A percentile compares a stretch with the other conserved stretches of the same genome.
Evolutionary conservation across 805 yeast species (phyloP).

Genomic region (Scheffersomyces coipomensis): DNA sequence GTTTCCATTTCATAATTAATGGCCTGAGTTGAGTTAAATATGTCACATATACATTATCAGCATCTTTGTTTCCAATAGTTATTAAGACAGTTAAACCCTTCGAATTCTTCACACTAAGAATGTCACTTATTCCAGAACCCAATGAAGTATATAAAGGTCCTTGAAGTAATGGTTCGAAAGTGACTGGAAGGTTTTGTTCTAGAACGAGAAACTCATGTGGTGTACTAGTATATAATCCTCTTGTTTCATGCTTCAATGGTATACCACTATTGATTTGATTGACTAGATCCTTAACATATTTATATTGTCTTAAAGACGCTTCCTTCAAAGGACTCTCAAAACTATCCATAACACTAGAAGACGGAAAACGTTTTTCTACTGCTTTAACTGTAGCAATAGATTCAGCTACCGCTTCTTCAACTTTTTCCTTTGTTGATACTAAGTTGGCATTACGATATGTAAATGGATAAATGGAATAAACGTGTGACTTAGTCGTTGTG

Average conservation of each 20-base stretch:
- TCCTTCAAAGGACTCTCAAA: constrained; percentile 12
- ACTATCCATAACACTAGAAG: constrained; percentile 5
- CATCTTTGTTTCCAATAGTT: constrained; percentile 7
- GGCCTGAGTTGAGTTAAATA: constrained; percentile 28
- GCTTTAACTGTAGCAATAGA: constrained; percentile 7
- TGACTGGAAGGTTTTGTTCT: constrained; percentile 9
- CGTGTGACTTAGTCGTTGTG: constrained; percentile 14
- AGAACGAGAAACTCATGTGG: constrained; percentile 10
- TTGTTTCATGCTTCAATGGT: constrained; percentile 12
- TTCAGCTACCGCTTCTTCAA: constrained; percentile 8
- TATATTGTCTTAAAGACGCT: constrained; percentile 15
- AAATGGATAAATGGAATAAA: constrained; percentile 30
- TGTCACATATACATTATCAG: constrained; percentile 6
- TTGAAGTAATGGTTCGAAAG: constrained; percentile 15
- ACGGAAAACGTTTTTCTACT: constrained; percentile 12
- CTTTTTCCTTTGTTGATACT: constrained; percentile 12
- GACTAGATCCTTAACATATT: constrained; percentile 11
- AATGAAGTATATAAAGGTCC: constrained; percentile 16
- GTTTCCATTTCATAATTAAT: constrained; percentile 19
- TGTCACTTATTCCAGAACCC: constrained; percentile 4
- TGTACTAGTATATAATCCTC: constrained; percentile 6
- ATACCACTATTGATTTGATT: constrained; percentile 9
- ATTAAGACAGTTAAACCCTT: constrained; percentile 13
- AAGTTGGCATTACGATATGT: constrained; percentile 12
- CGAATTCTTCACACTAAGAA: constrained; percentile 10